Percentiles rank a stretch among this genome's conserved stretches.
phyloP scores from a whole-genome alignment of 306 rosid species.

The Citrullus mucosospermus region DNA sequence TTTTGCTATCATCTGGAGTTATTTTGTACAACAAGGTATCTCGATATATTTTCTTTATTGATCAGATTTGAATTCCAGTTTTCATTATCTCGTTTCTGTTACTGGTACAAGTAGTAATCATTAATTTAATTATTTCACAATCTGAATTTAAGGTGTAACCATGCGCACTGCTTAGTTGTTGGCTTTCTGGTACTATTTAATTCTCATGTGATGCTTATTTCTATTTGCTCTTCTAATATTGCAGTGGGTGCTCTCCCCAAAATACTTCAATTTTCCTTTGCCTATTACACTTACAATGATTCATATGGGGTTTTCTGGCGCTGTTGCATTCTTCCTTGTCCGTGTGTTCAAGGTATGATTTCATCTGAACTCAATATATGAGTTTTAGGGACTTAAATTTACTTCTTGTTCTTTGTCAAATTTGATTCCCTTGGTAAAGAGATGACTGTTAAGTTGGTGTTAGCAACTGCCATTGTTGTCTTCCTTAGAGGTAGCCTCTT shows the following conservation, averaged over 20 bases:
- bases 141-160: background rate
- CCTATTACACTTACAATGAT: constrained; percentile 96
- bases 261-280: constrained; percentile 77
- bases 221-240: background rate
- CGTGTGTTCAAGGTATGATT: constrained; percentile 77
- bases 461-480: background rate
- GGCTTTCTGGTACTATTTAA: background rate
- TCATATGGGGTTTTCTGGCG: constrained; percentile 93
- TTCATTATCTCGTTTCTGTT: background rate
- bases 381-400: background rate
- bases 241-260: constrained; percentile 98
- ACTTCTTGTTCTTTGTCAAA: background rate
- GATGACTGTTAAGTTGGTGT: background rate
- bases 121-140: background rate
- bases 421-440: background rate
- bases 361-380: background rate
- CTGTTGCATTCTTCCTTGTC: constrained; percentile 78
- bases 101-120: background rate
- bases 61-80: background rate
- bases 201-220: background rate
- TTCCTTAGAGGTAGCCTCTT: background rate
- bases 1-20: constrained; percentile 85
- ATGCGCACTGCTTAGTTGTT: background rate
- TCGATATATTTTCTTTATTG: background rate
- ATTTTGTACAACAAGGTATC: constrained; percentile 89